Evolutionary conservation across 352 stramenopile genomes (phyloP), one percentile per base, ranked within the genome.

Genomic region (Saprolegnia parasitica): DNA sequence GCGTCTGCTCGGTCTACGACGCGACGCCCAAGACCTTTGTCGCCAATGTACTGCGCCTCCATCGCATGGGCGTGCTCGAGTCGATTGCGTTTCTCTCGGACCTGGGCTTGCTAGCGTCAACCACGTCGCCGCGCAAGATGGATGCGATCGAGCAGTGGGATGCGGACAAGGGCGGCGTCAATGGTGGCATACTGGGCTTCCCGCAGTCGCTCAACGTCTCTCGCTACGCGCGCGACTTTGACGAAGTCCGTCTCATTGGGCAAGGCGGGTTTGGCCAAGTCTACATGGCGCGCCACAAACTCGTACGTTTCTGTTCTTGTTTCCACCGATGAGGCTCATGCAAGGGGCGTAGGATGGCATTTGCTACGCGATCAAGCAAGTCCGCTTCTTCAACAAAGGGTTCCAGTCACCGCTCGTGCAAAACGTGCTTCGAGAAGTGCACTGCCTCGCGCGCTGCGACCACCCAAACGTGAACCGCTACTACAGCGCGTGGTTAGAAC

Each of bases 41-140:
- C 11, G 35, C 60, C 4, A 72, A 66, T 24, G 66, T 72, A 4
- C 29, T 72, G 20, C 66, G 66, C 46, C 52, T 72, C 23, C 60
- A 72, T 72, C 56, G 60, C 11, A 49, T 67, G 5, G 66, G 66
- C 11, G 58, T 72, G 15, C 47, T 72, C 24, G 66, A 72, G n/a
- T 72, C 66, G 32, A 79, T 86, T 24, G 73, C 77, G 26, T 73
- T 72, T 1, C 66, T 74, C 24, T 79, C 74, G 18, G 78, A 85
- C 55, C 66, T 76, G 0, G 77, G 78, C 60, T 55, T 79, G 21
- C 65, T 81, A 15, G 65, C 73, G 39, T 80, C 67, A 9, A 45
- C 46, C 20, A 54, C 45, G 24, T 70, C 63, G 21, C 47, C 63
- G 16, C 26, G 46, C 11, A 58, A 46, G 5, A 42, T 10, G 6